A percentile compares a stretch with the other conserved stretches of the same genome.
phyloP scores from a whole-genome alignment of 2,329 filamentous ascomycete species.

The Daldinia eschscholtzii region DNA sequence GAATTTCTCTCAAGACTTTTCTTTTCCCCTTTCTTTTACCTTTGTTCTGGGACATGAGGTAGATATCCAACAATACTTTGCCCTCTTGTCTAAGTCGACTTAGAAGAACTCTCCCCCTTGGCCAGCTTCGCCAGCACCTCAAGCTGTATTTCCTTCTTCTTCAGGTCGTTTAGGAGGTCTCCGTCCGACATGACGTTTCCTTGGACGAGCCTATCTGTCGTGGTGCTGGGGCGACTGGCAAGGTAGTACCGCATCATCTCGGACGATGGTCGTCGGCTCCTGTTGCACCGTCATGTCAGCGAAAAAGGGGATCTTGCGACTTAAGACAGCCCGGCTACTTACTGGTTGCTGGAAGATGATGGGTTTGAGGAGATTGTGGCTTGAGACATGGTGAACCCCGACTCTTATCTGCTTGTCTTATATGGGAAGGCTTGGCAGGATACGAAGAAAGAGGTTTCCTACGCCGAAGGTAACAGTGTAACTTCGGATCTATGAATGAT shows the following conservation, averaged over 20 bases:
- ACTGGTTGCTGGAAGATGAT: constrained; percentile 26
- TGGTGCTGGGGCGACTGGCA: constrained; percentile 38
- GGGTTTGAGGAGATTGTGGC: constrained; percentile 19
- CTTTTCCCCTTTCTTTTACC: background rate
- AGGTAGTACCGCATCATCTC: constrained; percentile 48
- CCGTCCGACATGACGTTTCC: constrained; percentile 33
- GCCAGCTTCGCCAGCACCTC: constrained; percentile 37
- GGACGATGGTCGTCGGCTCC: constrained; percentile 15
- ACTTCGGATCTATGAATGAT: background rate
- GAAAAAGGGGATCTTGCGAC: background rate
- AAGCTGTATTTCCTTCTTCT: constrained; percentile 37
- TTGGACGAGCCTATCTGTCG: constrained; percentile 44
- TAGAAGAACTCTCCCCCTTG: constrained; percentile 16
- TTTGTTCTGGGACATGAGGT: background rate
- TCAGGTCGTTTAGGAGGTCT: constrained; percentile 25
- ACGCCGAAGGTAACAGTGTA: constrained; percentile 1
- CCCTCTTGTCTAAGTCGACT: constrained; percentile 1
- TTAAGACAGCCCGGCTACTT: constrained; percentile 10
- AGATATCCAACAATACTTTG: background rate
- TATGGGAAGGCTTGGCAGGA: background rate
- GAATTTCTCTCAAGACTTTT: background rate
- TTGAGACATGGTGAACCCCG: constrained; percentile 30
- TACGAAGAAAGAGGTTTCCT: background rate
- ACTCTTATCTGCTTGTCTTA: background rate
- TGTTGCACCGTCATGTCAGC: constrained; percentile 23